phyloP scores from a whole-genome alignment of 768 basidiomycete genomes.

The Mycena maculata region DNA sequence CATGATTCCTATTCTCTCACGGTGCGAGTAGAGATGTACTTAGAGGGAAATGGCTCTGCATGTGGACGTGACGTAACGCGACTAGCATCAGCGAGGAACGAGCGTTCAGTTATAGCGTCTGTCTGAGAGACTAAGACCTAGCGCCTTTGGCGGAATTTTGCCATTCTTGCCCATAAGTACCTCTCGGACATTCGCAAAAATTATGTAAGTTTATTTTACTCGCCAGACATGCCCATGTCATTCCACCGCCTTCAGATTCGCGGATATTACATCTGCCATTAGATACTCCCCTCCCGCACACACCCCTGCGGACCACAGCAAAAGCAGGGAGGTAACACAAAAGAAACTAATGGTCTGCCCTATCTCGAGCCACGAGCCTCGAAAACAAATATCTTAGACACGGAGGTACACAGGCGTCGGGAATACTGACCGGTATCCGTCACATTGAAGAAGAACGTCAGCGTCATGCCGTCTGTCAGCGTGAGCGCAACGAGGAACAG shows the following conservation, averaged over 20 bases:
- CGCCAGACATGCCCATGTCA: no score
- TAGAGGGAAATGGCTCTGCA: neutral
- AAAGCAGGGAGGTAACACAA: conserved; percentile 81
- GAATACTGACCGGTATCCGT: conserved; percentile 72
- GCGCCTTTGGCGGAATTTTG: no score
- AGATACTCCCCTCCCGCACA: conserved; percentile 79
- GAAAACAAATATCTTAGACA: conserved; percentile 6
- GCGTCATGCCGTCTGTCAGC: conserved; percentile 83
- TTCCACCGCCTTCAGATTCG: conserved; percentile 13
- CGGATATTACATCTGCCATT: conserved; percentile 57
- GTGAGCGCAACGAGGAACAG: conserved; percentile 82
- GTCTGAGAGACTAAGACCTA: no score
- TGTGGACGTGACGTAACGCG: neutral
- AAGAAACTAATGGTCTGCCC: conserved; percentile 92
- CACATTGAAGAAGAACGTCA: conserved; percentile 86
- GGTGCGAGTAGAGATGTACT: neutral
- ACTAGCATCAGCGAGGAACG: no score
- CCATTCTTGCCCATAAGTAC: no score
- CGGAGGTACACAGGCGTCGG: neutral
- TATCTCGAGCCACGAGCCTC: conserved; percentile 90
- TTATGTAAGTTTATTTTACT: no score
- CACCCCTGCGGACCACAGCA: conserved; percentile 84
- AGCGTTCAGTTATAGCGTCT: no score
- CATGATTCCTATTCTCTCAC: neutral
- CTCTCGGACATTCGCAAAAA: no score